These are phyloP conservation scores for Mallotus japonicus DNA, from an alignment of 441 rosid genomes.

Conservation along the genomic window DNA sequence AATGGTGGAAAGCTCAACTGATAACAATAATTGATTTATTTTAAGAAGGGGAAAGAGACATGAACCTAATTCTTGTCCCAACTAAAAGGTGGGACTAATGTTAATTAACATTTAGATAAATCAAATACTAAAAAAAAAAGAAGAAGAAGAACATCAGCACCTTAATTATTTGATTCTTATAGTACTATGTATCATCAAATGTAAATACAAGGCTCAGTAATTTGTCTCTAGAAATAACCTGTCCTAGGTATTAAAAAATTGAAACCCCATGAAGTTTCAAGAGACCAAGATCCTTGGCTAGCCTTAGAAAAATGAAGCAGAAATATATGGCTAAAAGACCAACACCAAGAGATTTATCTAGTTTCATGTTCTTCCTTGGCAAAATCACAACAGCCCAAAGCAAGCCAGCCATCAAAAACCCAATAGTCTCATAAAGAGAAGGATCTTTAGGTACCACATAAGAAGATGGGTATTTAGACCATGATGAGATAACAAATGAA, in stretches of 20 bases:
- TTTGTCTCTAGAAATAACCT: too few species aligned
- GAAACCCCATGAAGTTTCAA: constrained; percentile 16
- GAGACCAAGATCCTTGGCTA: constrained; percentile 35
- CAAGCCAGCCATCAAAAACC: constrained; percentile 61
- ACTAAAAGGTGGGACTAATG: too few species aligned
- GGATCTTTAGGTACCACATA: constrained; percentile 55
- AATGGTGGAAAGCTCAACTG: too few species aligned
- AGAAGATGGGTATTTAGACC: constrained; percentile 49
- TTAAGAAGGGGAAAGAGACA: too few species aligned
- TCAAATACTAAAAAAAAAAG: too few species aligned
- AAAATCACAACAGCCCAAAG: constrained; percentile 76
- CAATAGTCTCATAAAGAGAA: constrained; percentile 63
- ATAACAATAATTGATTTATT: too few species aligned
- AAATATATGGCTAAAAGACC: constrained; percentile 71
- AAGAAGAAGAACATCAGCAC: too few species aligned
- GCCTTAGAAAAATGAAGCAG: constrained; percentile 59
- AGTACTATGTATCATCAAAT: too few species aligned
- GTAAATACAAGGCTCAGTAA: too few species aligned
- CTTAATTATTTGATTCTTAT: too few species aligned
- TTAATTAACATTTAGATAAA: too few species aligned
- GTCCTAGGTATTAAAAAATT: background rate
- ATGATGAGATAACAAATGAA: constrained; percentile 62
- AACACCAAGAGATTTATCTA: constrained; percentile 55
- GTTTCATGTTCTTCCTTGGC: constrained; percentile 68
- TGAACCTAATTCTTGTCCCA: too few species aligned